Conservation (phyloP, 257 asterid genomes). For the Eucommia ulmoides region DNA sequence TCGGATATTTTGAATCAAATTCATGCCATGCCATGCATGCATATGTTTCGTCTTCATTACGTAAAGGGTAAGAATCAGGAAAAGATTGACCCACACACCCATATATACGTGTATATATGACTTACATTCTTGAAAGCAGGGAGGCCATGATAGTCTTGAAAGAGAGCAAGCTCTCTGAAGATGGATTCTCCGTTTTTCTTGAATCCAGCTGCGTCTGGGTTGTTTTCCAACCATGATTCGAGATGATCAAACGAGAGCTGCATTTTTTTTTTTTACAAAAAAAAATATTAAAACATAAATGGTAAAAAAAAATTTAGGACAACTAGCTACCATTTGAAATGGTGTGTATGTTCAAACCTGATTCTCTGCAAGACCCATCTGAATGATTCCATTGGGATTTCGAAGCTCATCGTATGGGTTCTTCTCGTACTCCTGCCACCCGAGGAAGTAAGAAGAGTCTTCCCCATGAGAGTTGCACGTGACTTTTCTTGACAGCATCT, state of each 20-base stretch:
- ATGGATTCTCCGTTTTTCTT: slow-evolving; percentile 33
- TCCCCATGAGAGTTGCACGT: slow-evolving; percentile 49
- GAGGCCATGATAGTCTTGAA: slow-evolving; percentile 55
- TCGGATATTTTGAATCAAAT: too few species aligned
- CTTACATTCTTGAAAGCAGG: slow-evolving; percentile 51
- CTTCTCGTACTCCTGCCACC: slow-evolving; percentile 57
- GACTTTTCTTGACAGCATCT: slow-evolving; percentile 27
- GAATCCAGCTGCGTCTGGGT: slow-evolving; percentile 40
- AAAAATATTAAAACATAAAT: neutral
- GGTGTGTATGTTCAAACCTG: slow-evolving; percentile 12
- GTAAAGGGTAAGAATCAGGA: neutral
- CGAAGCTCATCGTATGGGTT: slow-evolving; percentile 29
- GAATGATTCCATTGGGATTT: slow-evolving; percentile 44
- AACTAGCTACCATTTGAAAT: neutral
- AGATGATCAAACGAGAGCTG: slow-evolving; percentile 41
- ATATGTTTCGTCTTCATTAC: neutral
- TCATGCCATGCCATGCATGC: neutral
- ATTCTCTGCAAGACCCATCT: slow-evolving; percentile 62
- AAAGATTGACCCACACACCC: neutral
- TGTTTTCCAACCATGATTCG: slow-evolving; percentile 32
- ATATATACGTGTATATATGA: neutral
- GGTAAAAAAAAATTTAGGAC: neutral
- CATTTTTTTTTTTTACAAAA: neutral
- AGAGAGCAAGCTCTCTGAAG: slow-evolving; percentile 49
- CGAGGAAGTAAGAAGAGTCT: slow-evolving; percentile 50